Evolutionary conservation across 75 land plant species (phyloP).

Genomic region (Pinus albicaulis): DNA sequence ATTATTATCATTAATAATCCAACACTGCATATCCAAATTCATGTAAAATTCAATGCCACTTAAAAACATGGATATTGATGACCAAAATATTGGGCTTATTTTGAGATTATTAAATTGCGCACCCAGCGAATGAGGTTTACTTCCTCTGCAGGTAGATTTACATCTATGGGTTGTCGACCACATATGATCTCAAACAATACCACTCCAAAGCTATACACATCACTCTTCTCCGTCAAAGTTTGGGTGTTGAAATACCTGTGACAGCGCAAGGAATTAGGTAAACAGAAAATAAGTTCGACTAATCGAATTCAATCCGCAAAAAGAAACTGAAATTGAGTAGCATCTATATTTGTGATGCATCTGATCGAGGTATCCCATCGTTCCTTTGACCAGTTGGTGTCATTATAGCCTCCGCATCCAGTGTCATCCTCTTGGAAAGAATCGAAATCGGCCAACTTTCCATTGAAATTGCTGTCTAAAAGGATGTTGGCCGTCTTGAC

Average conservation of each 20-base stretch:
- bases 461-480: neutral
- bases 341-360: neutral
- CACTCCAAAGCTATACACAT: conserved; percentile 13
- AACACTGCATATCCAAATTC: too few relatives aligned
- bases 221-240: conserved; percentile 8
- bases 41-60: too few relatives aligned
- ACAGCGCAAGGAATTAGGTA: too few relatives aligned
- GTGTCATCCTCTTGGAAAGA: conserved; percentile 11
- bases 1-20: too few relatives aligned
- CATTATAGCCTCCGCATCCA: neutral
- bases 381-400: conserved; percentile 9
- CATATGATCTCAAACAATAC: conserved; percentile 3
- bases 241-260: neutral
- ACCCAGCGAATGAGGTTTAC: neutral
- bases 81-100: neutral
- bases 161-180: neutral
- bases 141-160: neutral
- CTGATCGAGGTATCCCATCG: conserved; percentile 10
- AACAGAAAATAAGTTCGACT: too few relatives aligned
- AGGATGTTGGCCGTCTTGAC: conserved; percentile 16
- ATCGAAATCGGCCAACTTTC: conserved; percentile 10
- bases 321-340: too few relatives aligned
- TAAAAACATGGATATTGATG: too few relatives aligned
- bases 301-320: too few relatives aligned
- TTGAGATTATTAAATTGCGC: neutral